Percentiles rank a stretch among this genome's conserved stretches.
Evolutionary conservation across 352 stramenopile species (phyloP).

Genomic region (Phytopythium helicoides): DNA sequence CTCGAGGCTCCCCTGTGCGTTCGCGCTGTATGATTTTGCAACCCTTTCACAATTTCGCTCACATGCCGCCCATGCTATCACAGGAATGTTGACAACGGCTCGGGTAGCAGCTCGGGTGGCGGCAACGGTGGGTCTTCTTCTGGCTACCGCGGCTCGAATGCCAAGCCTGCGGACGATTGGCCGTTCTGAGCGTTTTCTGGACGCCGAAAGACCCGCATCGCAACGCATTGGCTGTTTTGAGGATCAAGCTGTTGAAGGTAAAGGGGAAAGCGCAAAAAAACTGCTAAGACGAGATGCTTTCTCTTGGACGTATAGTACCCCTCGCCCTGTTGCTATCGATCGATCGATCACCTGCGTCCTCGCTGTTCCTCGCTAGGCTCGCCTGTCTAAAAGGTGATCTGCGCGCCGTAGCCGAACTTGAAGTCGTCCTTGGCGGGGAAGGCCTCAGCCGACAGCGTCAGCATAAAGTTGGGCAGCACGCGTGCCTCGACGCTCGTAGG

Average conservation of each 20-base stretch:
- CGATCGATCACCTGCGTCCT: slow-evolving; percentile 17
- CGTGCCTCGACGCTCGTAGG: slow-evolving; percentile 80
- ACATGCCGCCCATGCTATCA: too few relatives aligned
- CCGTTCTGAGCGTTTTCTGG: slow-evolving; percentile 44
- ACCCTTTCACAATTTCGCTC: too few relatives aligned
- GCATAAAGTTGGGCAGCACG: slow-evolving; percentile 85
- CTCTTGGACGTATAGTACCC: slow-evolving; percentile 11
- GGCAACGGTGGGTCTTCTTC: slow-evolving; percentile 25
- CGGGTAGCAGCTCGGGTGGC: slow-evolving; percentile 18
- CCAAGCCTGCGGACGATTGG: slow-evolving; percentile 64
- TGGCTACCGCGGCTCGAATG: slow-evolving; percentile 30
- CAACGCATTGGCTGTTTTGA: too few relatives aligned
- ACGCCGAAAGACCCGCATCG: background rate
- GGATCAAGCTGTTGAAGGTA: too few relatives aligned
- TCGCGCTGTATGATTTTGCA: background rate
- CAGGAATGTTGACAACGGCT: slow-evolving; percentile 48
- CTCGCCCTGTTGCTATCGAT: slow-evolving; percentile 12
- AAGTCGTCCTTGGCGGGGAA: slow-evolving; percentile 88
- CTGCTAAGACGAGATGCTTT: too few relatives aligned
- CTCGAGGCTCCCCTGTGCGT: slow-evolving; percentile 71
- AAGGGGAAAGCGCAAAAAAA: background rate
- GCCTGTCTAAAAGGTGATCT: slow-evolving; percentile 83
- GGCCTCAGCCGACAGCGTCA: slow-evolving; percentile 81
- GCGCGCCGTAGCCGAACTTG: slow-evolving; percentile 89
- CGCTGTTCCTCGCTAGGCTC: slow-evolving; percentile 18